A percentile compares a stretch with the other conserved stretches of the same genome.
These are phyloP conservation scores for Suillus hirtellus DNA, from an alignment of 768 basidiomycete genomes.

Conservation along the genomic window DNA sequence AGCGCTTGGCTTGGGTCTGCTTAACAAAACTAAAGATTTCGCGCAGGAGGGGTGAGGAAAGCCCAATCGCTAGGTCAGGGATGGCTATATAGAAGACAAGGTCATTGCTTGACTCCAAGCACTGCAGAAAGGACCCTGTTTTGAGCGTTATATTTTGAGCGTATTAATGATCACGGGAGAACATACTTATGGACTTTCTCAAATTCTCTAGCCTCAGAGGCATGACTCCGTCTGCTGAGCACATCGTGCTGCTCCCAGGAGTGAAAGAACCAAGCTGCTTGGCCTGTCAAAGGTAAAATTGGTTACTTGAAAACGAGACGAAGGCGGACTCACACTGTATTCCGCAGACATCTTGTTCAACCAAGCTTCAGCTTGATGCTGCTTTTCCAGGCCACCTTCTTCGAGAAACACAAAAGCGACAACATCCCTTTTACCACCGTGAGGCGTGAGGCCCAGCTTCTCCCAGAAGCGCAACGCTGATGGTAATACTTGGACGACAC, in stretches of 20 bases:
- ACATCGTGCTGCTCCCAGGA: conserved; percentile 49
- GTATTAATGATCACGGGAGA: neutral
- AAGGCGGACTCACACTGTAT: conserved; percentile 54
- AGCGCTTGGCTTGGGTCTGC: conserved; percentile 49
- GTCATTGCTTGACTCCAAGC: conserved; percentile 30
- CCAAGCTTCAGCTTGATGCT: conserved; percentile 57
- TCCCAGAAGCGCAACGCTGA: conserved; percentile 83
- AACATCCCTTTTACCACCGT: conserved; percentile 70
- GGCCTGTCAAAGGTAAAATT: conserved; percentile 41
- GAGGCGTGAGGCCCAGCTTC: conserved; percentile 74
- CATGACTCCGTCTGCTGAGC: conserved; percentile 56
- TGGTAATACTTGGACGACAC: conserved; percentile 67
- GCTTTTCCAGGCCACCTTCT: conserved; percentile 50
- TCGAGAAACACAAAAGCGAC: conserved; percentile 71
- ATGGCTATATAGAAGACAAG: conserved; percentile 70
- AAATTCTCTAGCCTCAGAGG: conserved; percentile 69
- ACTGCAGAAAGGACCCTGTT: conserved; percentile 9
- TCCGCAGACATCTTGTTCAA: conserved; percentile 48
- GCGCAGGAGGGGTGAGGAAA: conserved; percentile 67
- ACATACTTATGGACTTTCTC: conserved; percentile 63
- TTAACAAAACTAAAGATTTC: conserved; percentile 66
- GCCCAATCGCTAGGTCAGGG: conserved; percentile 58
- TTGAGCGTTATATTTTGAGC: neutral
- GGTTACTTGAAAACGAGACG: conserved; percentile 9
- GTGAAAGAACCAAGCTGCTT: conserved; percentile 60